Evolutionary conservation across 106 monocot species (phyloP).

Genomic region (Acorus calamus): DNA sequence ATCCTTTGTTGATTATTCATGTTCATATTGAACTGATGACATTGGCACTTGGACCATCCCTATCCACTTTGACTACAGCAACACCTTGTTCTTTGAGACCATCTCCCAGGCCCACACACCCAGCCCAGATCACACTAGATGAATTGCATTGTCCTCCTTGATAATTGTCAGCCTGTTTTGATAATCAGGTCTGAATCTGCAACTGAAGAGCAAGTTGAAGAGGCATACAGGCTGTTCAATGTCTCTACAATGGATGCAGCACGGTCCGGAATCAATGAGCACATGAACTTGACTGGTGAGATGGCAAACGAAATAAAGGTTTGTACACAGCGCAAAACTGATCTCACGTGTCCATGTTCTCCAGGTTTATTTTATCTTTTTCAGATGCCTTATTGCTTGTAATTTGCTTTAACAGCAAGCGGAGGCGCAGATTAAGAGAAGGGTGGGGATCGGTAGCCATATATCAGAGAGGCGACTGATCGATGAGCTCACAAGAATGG

Average conservation of each 20-base stretch:
- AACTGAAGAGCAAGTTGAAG: conserved; percentile 92
- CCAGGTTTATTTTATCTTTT: too few relatives aligned
- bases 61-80: too few relatives aligned
- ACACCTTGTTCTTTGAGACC: too few relatives aligned
- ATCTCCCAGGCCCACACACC: too few relatives aligned
- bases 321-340: background rate
- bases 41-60: too few relatives aligned
- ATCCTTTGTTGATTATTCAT: too few relatives aligned
- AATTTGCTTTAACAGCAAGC: conserved; percentile 60
- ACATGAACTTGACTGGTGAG: conserved; percentile 81
- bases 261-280: conserved; percentile 90
- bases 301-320: conserved; percentile 98
- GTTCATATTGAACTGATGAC: too few relatives aligned
- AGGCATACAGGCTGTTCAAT: conserved; percentile 87
- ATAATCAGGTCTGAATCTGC: conserved; percentile 59
- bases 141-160: too few relatives aligned
- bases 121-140: too few relatives aligned
- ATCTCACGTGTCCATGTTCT: background rate
- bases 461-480: conserved; percentile 84
- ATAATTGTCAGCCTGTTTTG: too few relatives aligned
- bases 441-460: conserved; percentile 94
- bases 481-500: conserved; percentile 86
- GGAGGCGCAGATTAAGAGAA: conserved; percentile 81
- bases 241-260: conserved; percentile 98
- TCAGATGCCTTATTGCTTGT: background rate